Evolutionary conservation across 2,329 filamentous ascomycete genomes (phyloP).

Genomic region (Colletotrichum sp.): DNA sequence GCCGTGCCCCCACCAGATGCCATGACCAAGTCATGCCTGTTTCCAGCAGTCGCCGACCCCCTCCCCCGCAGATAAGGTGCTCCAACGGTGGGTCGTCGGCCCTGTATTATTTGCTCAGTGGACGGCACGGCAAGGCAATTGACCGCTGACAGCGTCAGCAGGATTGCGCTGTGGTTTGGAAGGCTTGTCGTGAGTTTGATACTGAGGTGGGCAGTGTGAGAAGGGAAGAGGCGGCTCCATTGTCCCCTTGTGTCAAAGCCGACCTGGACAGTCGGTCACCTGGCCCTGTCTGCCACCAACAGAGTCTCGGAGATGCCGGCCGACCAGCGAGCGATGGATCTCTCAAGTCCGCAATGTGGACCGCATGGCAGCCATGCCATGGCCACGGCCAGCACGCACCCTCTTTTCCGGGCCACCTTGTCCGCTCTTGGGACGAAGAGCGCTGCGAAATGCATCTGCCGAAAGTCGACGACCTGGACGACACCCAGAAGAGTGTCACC

Average conservation of each 20-base stretch:
- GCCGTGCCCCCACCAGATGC: slow-evolving; percentile 13
- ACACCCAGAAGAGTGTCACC: neutral
- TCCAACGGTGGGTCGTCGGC: neutral
- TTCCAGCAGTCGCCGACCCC: neutral
- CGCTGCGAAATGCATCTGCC: slow-evolving; percentile 14
- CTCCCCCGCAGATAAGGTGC: slow-evolving; percentile 12
- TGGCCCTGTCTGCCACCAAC: neutral
- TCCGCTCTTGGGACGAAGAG: neutral
- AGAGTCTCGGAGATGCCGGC: neutral
- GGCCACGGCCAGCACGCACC: neutral
- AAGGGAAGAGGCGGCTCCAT: neutral
- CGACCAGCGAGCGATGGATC: neutral
- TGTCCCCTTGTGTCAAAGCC: neutral
- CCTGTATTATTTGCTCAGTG: neutral
- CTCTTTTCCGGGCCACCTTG: neutral
- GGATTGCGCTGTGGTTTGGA: neutral
- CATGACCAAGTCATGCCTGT: slow-evolving; percentile 7
- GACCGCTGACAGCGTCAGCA: neutral
- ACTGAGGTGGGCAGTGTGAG: neutral
- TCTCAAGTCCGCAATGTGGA: neutral
- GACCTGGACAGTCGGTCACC: neutral
- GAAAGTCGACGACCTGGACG: neutral
- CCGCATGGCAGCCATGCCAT: neutral
- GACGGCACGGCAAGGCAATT: neutral
- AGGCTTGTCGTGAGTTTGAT: neutral